Evolutionary conservation across 305 asterid species (phyloP), one percentile per base, ranked within the genome.

Genomic region (Andrographis paniculata): DNA sequence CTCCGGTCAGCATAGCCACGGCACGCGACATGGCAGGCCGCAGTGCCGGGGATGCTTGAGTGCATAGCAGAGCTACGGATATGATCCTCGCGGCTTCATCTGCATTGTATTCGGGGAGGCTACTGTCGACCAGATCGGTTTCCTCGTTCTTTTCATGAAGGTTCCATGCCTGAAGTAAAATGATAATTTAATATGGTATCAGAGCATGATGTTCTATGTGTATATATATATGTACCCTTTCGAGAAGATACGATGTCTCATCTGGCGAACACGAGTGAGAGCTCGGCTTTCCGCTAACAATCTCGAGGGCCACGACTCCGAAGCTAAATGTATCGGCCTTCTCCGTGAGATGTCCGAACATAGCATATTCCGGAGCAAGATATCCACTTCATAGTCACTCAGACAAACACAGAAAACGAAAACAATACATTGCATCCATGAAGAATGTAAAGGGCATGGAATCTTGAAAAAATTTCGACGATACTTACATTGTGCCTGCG

Each of bases 11-110:
- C 98, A 85, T 85, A 1, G 93, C 87, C 65, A 82, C 76, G 0
- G 58, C 95, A 17, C 95, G 93, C 19, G 97, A 82, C 95, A 82
- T 85, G 16, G 80, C 52, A 3, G 97, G 97, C 18, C 93, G 76
- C 38, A 76, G 37, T 17, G 66, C 46, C 1, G 95, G 93, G 8
- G 95, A 62, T 17, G 97, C 64, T 63, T 89, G 95, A 9, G 87
- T 88, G 78, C 94, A 88, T 14, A 84, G 50, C 31, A 88, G 93
- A 30, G 85, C 78, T 7, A 83, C 71, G 33, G 70, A 71, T 4
- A 78, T 77, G 17, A 71, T 48, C 60, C 65, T 69, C 40, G 55
- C 66, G 4, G 63, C 92, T 67, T 69, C 79, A 3, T 71, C 59
- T 27, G 45, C 74, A 1, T 77, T 60, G 50, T 59, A 74, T 21